These are phyloP conservation scores for Fragaria iinumae DNA, from an alignment of 306 rosid species.

Conservation along the genomic window DNA sequence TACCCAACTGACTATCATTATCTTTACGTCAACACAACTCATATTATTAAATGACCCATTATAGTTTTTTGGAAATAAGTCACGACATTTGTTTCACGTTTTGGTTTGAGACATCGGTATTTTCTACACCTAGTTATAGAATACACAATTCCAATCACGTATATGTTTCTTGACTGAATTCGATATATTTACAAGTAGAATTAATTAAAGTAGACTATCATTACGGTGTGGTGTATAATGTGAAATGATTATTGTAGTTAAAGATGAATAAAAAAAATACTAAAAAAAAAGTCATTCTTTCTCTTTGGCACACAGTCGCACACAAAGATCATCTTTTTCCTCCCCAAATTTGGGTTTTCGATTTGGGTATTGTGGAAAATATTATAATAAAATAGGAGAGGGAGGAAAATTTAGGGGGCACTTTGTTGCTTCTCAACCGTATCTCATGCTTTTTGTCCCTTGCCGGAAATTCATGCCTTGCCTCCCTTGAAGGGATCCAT, in stretches of 20 bases:
- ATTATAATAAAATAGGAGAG: neutral
- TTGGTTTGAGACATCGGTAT: too few species aligned
- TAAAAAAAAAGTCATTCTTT: neutral
- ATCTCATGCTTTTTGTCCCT: conserved; percentile 81
- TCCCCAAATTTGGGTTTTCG: conserved; percentile 34
- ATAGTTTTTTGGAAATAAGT: neutral
- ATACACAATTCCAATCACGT: too few species aligned
- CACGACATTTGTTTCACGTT: neutral
- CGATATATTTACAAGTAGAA: too few species aligned
- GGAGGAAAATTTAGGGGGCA: conserved; percentile 39
- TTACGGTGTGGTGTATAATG: too few species aligned
- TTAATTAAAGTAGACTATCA: too few species aligned
- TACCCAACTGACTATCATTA: neutral
- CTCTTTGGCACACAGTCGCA: neutral
- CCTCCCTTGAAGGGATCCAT: conserved; percentile 70
- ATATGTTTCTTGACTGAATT: too few species aligned
- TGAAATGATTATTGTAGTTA: too few species aligned
- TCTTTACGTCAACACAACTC: too few species aligned
- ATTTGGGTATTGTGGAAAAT: conserved; percentile 23
- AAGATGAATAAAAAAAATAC: too few species aligned
- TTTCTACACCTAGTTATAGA: too few species aligned
- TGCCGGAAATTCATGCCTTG: conserved; percentile 84
- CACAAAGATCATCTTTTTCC: conserved; percentile 14
- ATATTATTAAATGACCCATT: neutral
- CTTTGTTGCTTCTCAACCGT: conserved; percentile 53